Evolutionary conservation across 2,329 filamentous ascomycete genomes (phyloP).

Genomic region (Fusarium vanettenii): DNA sequence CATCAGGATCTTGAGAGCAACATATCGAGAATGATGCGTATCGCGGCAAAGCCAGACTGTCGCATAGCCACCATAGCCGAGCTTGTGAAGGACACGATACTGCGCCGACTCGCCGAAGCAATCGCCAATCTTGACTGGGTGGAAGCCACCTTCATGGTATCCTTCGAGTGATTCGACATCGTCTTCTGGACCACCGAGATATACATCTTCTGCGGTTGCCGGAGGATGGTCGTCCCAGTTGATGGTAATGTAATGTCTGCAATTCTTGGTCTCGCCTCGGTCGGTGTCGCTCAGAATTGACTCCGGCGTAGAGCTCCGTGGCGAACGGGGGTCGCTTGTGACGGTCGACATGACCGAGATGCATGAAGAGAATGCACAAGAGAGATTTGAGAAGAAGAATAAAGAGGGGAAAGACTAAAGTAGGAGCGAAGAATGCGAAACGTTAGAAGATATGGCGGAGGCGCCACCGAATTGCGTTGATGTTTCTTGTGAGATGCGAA

Average conservation of each 20-base stretch:
- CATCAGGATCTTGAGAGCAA: constrained; percentile 4
- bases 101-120: not conserved
- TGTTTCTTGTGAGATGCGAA: too few relatives aligned
- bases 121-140: constrained; percentile 19
- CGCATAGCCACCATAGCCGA: constrained; percentile 18
- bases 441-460: not conserved
- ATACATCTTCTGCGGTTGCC: constrained; percentile 1
- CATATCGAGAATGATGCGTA: fast-evolving
- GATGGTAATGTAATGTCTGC: not conserved
- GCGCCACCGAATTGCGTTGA: not conserved
- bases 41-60: constrained; percentile 19
- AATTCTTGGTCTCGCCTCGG: not conserved
- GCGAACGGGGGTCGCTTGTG: not conserved
- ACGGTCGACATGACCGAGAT: not conserved
- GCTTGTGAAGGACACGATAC: constrained; percentile 22
- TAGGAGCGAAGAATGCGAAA: not conserved
- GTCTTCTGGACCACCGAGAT: not conserved
- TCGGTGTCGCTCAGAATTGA: not conserved
- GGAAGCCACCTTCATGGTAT: constrained; percentile 21
- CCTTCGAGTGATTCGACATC: constrained; percentile 4
- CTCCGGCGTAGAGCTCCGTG: not conserved
- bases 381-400: not conserved
- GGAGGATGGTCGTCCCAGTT: not conserved
- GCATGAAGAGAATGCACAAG: too few relatives aligned
- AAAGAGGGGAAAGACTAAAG: not conserved